Base-by-base conservation (phyloP, 2,329 filamentous ascomycete genomes). In the Chalaropsis ovoidea region DNA sequence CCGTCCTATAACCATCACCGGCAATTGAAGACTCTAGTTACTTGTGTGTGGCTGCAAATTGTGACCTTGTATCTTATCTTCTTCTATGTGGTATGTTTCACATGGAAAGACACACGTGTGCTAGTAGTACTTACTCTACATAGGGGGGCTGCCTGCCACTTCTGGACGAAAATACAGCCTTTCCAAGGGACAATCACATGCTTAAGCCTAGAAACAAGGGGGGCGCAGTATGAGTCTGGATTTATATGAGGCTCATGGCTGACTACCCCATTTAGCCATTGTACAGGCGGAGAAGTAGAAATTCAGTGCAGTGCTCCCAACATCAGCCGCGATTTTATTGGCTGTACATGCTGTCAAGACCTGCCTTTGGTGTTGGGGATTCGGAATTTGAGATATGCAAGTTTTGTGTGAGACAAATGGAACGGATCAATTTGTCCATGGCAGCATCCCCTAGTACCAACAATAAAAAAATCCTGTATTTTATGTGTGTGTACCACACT, bases 251-350 rank as follows among this genome's bases (percentile, higher is more conserved):
- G 35, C 35, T 39, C 35, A 31, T 31, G 6, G 31, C 6, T 31
- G 31, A 31, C 2, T 39, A 39, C 8, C 8, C 31, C 5, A 1
- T 39, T 39, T 39, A 6, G 35, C 8, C 35, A 10, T 5, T 10
- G 35, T 39, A 39, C 35, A 39, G 4, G 35, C 35, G 8, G 4
- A 39, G 35, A 39, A 39, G 8, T 39, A 39, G 35, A 39, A 39
- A 39, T 39, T 10, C 5, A 58, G 54, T 39, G 24, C 39, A 7
- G 17, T 35, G 8, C n/a, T 65, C 64, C 64, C 64, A 65, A 65
- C 64, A 65, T 65, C 39, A 62, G 58, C 64, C 2, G 35, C n/a
- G 19, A 31, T 45, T 41, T 35, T 31, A 65, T 65, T 65, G 64
- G 58, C 43, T 27, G 43, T 19, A 24, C n/a, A 49, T 54, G 35